A percentile compares a stretch with the other conserved stretches of the same genome.
These are phyloP conservation scores for Holtermanniella nyarrowii DNA, from an alignment of 768 basidiomycete species.

Conservation along the genomic window DNA sequence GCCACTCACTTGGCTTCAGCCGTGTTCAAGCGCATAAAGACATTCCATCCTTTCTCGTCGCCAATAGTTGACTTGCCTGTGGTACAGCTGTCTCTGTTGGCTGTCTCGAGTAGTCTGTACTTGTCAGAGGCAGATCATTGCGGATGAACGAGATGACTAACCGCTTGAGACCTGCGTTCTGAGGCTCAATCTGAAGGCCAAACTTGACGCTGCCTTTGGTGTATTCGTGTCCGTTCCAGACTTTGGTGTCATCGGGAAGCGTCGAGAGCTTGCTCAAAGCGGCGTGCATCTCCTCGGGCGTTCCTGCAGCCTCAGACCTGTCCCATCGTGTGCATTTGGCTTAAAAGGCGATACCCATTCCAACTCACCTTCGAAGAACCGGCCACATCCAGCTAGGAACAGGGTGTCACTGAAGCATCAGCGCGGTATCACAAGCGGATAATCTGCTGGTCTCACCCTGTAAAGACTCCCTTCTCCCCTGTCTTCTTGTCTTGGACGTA, in stretches of 20 bases:
- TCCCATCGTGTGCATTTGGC: no score
- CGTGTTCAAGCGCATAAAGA: conserved; percentile 73
- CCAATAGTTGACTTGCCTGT: conserved; percentile 79
- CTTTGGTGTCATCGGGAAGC: conserved; percentile 67
- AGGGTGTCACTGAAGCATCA: conserved; percentile 57
- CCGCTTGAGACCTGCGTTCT: conserved; percentile 53
- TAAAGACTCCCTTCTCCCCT: conserved; percentile 69
- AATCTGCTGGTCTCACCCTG: conserved; percentile 48
- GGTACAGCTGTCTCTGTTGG: conserved; percentile 53
- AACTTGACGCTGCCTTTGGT: conserved; percentile 65
- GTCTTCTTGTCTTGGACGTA: conserved; percentile 52
- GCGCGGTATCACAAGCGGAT: no score
- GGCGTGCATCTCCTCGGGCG: conserved; percentile 55
- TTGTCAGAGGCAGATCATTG: neutral
- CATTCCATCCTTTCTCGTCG: conserved; percentile 90
- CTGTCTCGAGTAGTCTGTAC: conserved; percentile 49
- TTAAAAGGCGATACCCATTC: no score
- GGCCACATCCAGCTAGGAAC: conserved; percentile 73
- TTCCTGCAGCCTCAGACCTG: conserved; percentile 29
- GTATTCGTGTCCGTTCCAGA: conserved; percentile 90
- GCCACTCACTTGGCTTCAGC: conserved; percentile 55
- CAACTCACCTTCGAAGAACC: conserved; percentile 66
- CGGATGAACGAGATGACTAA: conserved; percentile 15
- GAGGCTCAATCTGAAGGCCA: conserved; percentile 43
- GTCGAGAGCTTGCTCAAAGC: conserved; percentile 61